These are phyloP conservation scores for Pigoraptor vietnamica DNA, from an alignment of 78 protist genomes.

Conservation along the genomic window DNA sequence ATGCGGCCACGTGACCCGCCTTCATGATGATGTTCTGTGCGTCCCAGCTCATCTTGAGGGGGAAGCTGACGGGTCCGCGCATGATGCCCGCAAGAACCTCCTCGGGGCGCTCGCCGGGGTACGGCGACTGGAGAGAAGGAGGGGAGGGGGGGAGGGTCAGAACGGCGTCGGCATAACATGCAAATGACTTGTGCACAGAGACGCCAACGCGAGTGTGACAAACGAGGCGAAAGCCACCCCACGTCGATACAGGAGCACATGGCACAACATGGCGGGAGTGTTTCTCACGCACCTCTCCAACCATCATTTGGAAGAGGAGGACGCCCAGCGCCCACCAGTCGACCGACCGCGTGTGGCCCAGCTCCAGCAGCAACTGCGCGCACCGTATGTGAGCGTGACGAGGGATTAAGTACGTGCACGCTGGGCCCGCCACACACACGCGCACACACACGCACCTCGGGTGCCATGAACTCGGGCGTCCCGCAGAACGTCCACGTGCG, in stretches of 20 bases:
- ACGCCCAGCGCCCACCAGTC: constrained; percentile 67
- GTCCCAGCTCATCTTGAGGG: not conserved
- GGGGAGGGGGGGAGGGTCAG: not conserved
- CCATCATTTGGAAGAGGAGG: constrained; percentile 43
- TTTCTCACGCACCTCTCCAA: constrained; percentile 14
- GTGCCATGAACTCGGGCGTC: constrained; percentile 87
- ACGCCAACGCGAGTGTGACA: too few species aligned
- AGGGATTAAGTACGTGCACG: not conserved
- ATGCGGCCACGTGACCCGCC: too few species aligned
- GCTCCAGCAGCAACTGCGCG: constrained; percentile 55
- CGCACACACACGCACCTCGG: constrained; percentile 21
- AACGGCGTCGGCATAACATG: too few species aligned
- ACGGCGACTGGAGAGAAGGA: not conserved
- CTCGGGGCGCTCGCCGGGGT: not conserved
- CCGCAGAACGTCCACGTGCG: constrained; percentile 85
- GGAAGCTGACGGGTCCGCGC: not conserved
- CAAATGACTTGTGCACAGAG: too few species aligned
- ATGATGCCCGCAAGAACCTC: not conserved
- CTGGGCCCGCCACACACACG: not conserved
- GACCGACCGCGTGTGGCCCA: constrained; percentile 33
- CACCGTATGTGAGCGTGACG: too few species aligned
- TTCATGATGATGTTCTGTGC: not conserved
- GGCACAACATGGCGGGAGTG: not conserved
- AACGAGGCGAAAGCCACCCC: too few species aligned
- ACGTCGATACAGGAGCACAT: too few species aligned